A percentile compares a stretch with the other conserved stretches of the same genome.
These are phyloP conservation scores for Cardamine chenopodiifolia DNA, from an alignment of 345 rosid genomes.

Conservation along the genomic window DNA sequence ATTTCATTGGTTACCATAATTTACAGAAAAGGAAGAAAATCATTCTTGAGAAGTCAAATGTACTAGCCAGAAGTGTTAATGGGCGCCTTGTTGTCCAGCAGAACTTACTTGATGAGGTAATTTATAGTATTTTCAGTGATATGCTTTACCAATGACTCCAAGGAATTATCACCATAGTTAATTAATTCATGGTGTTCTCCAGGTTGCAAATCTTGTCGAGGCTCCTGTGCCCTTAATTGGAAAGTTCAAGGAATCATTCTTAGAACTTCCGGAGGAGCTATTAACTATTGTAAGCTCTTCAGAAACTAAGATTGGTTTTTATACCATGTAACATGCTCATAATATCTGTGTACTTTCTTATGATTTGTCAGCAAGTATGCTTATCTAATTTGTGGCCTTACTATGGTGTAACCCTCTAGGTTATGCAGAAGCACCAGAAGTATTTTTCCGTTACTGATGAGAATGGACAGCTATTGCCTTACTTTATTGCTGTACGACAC, in stretches of 20 bases:
- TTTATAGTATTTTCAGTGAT: slow-evolving; percentile 20
- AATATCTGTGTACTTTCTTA: slow-evolving; percentile 7
- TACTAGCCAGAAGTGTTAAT: slow-evolving; percentile 68
- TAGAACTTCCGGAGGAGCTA: slow-evolving; percentile 91
- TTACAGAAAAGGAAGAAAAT: slow-evolving; percentile 65
- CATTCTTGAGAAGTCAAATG: slow-evolving; percentile 63
- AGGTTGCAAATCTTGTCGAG: slow-evolving; percentile 98
- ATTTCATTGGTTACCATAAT: slow-evolving; percentile 23
- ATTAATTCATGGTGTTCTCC: slow-evolving; percentile 29
- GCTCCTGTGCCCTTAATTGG: slow-evolving; percentile 90
- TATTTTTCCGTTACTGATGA: slow-evolving; percentile 74
- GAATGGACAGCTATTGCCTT: slow-evolving; percentile 72
- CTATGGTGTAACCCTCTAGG: slow-evolving; percentile 53
- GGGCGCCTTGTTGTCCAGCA: slow-evolving; percentile 64
- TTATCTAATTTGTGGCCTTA: slow-evolving; percentile 19
- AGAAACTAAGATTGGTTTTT: slow-evolving; percentile 18
- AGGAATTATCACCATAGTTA: slow-evolving; percentile 6
- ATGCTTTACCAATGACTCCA: slow-evolving; percentile 17
- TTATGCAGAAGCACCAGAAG: slow-evolving; percentile 97
- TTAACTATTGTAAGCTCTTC: slow-evolving; percentile 68
- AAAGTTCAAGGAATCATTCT: slow-evolving; percentile 77
- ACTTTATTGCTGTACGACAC: slow-evolving; percentile 77
- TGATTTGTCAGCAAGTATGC: slow-evolving; percentile 9
- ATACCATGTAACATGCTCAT: not conserved
- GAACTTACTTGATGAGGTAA: slow-evolving; percentile 79